phyloP scores from a whole-genome alignment of 2,329 filamentous ascomycete species.

The Paecilomyces variotii region DNA sequence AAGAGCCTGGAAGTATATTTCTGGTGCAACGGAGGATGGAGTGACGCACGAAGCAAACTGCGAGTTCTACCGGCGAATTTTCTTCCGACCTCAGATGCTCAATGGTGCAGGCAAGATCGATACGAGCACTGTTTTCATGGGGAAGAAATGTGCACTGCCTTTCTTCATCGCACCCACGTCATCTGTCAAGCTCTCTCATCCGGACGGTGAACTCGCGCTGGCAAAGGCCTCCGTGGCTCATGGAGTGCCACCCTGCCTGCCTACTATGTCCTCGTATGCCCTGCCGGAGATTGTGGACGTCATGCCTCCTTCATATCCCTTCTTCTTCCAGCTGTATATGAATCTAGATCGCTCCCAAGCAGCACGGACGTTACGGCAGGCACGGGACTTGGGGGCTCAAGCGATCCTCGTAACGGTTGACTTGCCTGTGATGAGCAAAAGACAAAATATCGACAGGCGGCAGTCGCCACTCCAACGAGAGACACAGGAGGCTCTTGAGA shows the following conservation, averaged over 20 bases:
- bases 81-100: background rate
- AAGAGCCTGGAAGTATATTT: background rate
- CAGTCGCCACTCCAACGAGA: constrained; percentile 1
- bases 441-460: constrained; percentile 3
- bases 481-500: background rate
- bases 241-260: constrained; percentile 47
- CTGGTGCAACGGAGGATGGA: background rate
- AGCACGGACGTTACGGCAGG: constrained; percentile 24
- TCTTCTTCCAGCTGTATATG: constrained; percentile 42
- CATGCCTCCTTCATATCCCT: constrained; percentile 19
- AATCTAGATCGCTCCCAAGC: constrained; percentile 35
- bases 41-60: background rate
- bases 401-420: constrained; percentile 18
- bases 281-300: constrained; percentile 40
- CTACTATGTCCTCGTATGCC: constrained; percentile 47
- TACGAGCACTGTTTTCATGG: background rate
- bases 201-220: constrained; percentile 48
- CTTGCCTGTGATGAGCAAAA: constrained; percentile 9
- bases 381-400: constrained; percentile 3
- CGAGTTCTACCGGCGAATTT: background rate
- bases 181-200: constrained; percentile 44
- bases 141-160: background rate
- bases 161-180: background rate
- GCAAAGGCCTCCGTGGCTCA: constrained; percentile 37
- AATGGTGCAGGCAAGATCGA: background rate